Conservation (phyloP, 1,284 basidiomycete genomes). For the Leucoagaricus sp. region DNA sequence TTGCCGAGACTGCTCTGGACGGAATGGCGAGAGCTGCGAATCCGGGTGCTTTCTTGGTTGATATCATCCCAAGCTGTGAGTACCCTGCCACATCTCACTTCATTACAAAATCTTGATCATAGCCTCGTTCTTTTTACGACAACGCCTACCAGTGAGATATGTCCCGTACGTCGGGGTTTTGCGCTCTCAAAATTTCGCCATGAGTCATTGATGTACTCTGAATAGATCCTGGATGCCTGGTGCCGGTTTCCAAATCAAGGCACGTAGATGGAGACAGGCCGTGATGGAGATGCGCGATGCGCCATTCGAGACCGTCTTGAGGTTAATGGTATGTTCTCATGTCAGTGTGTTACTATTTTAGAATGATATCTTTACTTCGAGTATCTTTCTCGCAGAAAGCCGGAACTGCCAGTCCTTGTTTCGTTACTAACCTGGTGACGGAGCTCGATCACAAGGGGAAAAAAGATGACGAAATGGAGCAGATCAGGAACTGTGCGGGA, state of each 20-base stretch:
- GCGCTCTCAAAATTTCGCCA: too few species aligned
- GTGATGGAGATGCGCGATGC: slow-evolving; percentile 37
- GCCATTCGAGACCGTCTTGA: slow-evolving; percentile 32
- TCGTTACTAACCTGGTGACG: slow-evolving; percentile 33
- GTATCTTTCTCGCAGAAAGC: slow-evolving; percentile 25
- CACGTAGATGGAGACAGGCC: slow-evolving; percentile 36
- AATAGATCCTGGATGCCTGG: slow-evolving; percentile 40
- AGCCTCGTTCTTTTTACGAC: not conserved
- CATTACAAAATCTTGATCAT: not conserved
- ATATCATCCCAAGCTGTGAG: slow-evolving; percentile 35
- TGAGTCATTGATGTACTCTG: not conserved
- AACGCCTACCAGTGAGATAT: slow-evolving; percentile 40
- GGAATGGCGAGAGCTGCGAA: slow-evolving; percentile 39
- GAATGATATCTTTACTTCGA: not conserved
- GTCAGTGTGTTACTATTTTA: not conserved
- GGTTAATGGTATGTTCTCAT: slow-evolving; percentile 27
- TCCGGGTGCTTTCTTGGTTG: slow-evolving; percentile 40
- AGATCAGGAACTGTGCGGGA: slow-evolving; percentile 37
- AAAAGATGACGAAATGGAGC: slow-evolving; percentile 27
- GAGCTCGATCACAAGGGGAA: slow-evolving; percentile 26
- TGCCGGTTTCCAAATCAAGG: slow-evolving; percentile 38
- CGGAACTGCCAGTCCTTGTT: slow-evolving; percentile 31
- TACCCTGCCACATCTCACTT: not conserved
- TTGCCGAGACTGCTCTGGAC: slow-evolving; percentile 38
- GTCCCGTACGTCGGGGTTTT: slow-evolving; percentile 29